Base-by-base conservation (phyloP, 495 filamentous ascomycete species). In the Xylaria sp. region DNA sequence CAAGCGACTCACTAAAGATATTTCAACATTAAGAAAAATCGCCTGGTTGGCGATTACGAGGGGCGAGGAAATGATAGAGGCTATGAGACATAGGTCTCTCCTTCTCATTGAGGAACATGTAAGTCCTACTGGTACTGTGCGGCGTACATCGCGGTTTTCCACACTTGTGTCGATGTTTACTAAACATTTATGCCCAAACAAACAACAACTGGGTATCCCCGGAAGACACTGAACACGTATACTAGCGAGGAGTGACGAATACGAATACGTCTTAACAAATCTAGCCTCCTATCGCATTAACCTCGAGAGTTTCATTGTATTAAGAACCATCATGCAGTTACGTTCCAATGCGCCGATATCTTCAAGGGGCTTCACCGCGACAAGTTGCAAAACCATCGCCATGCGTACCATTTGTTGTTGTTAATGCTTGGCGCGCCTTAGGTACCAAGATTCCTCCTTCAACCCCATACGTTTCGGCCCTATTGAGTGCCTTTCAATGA, bases 151-250 rank as follows among this genome's bases (percentile, higher is more conserved):
- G 29, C 26, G 29, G 2, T 15, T 35, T 29, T 33, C 26, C 12
- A 57, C 53, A 31, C 14, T 58, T n/a, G 3, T 35, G 29, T 26
- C 14, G 29, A 58, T 17, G 53, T n/a, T n/a, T n/a, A n/a, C n/a
- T 35, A 35, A 58, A 35, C 26, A 35, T 33, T 6, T n/a, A n/a
- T n/a, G 3, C 19, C 33, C n/a, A 61, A 15, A 59, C 24, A 4
- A 59, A 31, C 15, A 19, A 59, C 57, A 2, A 31, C 9, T 11
- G 19, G 33, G 19, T 35, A 21, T 37, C 15, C 33, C 33, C 33
- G 57, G 57, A 59, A 59, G 17, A 17, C 53, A 57, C 26, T 33
- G 26, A 19, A 33, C 31, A n/a, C 57, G 57, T 40, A 59, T n/a
- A 17, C 26, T 31, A 17, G 17, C n/a, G 3, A 4, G 31, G 31